A percentile compares a stretch with the other conserved stretches of the same genome.
These are phyloP conservation scores for Podaxis rugospora DNA, from an alignment of 768 basidiomycete genomes.

Conservation along the genomic window DNA sequence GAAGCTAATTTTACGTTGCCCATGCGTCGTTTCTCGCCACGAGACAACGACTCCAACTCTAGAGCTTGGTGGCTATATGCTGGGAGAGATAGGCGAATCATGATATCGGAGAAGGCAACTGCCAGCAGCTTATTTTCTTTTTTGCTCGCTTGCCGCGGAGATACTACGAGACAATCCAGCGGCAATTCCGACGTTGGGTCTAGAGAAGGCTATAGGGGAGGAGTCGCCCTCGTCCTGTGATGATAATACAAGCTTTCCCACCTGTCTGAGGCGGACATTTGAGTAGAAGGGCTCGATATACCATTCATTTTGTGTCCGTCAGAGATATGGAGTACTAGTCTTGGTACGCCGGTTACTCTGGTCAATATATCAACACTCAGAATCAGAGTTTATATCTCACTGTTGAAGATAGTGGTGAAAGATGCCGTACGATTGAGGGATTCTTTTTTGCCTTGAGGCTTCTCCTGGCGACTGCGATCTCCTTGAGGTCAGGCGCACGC, in stretches of 20 bases:
- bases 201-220: not conserved
- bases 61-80: not conserved
- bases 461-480: constrained; percentile 8
- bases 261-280: not conserved
- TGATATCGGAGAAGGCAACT: not conserved
- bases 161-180: not conserved
- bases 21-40: not conserved
- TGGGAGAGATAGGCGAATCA: not conserved
- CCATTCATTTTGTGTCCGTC: not conserved
- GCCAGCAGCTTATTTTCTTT: not conserved
- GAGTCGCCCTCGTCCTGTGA: not conserved
- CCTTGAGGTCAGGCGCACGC: not conserved
- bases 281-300: not conserved
- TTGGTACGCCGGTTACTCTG: not conserved
- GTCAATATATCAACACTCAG: not conserved
- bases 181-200: not conserved
- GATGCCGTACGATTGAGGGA: not conserved
- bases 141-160: not conserved
- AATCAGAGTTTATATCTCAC: not conserved
- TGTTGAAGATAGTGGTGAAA: not conserved
- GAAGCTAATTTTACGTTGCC: not conserved
- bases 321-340: not conserved
- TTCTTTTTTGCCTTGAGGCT: not conserved
- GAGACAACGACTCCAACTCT: not conserved
- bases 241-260: not conserved